Base-by-base conservation (phyloP, 805 yeast genomes). In the Candida alai region DNA sequence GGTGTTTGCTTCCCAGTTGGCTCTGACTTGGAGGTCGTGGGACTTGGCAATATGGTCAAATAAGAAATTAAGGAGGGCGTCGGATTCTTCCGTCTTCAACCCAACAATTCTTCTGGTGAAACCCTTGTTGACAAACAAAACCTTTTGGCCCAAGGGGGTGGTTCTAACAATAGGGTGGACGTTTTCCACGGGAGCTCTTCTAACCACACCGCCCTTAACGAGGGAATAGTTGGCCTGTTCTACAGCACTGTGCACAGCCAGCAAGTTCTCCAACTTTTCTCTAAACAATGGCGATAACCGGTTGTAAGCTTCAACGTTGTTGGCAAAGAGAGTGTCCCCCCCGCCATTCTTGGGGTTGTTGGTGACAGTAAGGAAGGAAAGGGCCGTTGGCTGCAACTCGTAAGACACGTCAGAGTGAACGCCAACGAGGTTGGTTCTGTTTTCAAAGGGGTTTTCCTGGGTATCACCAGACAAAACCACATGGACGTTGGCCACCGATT, bases 321-420 rank as follows among this genome's bases (percentile, higher is more conserved):
- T 63, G 13, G 66, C 56, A 36, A 61, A 63, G 19, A 62, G 48
- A 27, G 69, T 63, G 47, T 63, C 69, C 33, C 66, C 67, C 31
- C 66, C 67, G 28, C 69, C 68, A 6, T 62, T 43, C 10, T 55
- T 64, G 11, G 68, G 68, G 3, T 60, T 58, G 27, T 62, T 65
- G 20, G 62, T 47, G 7, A 60, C 62, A 10, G 62, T 48, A 32
- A 63, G 60, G 34, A 63, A 58, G 4, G 68, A 61, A 13, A 49
- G 43, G 3, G 66, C 67, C 4, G 68, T 64, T 23, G 69, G 69
- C 40, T 63, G 67, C 37, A 61, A 60, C 45, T 63, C 68, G 41
- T 61, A 62, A 15, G 63, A 53, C 7, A 62, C 61, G 38, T 63
- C 69, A 8, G 64, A 55, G 43, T 62, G 69, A 56, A 58, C 62